Evolutionary conservation across 192 early-diverging fungal genomes (phyloP).

Genomic region (Gonapodya prolifera): DNA sequence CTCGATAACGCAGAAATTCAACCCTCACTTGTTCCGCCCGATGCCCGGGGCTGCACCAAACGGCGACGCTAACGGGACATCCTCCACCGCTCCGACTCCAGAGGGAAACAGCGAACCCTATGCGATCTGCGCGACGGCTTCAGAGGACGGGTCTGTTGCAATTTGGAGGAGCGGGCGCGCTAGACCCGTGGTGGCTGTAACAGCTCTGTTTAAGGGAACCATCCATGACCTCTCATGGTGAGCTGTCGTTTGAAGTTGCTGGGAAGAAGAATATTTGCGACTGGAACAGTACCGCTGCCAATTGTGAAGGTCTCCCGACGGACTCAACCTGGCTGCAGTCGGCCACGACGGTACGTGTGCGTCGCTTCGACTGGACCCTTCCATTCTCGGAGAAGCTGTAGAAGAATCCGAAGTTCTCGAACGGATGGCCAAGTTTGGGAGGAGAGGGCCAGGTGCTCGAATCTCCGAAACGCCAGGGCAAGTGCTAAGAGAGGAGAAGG

Average conservation of each 20-base stretch:
- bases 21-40: constrained; percentile 57
- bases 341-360: constrained; percentile 85
- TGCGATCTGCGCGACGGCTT: neutral
- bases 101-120: neutral
- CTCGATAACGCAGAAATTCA: constrained; percentile 39
- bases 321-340: constrained; percentile 62
- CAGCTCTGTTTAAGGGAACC: constrained; percentile 67
- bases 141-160: neutral
- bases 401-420: neutral
- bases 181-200: constrained; percentile 54
- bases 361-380: constrained; percentile 21
- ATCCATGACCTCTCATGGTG: constrained; percentile 82
- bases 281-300: neutral
- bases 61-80: constrained; percentile 14
- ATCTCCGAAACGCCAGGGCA: neutral
- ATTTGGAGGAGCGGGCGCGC: constrained; percentile 41
- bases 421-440: neutral
- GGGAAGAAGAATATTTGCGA: neutral
- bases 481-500: neutral
- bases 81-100: constrained; percentile 20
- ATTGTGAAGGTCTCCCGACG: constrained; percentile 51
- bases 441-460: neutral
- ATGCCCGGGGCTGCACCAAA: constrained; percentile 7
- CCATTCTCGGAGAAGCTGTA: neutral
- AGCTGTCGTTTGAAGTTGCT: neutral